Evolutionary conservation across 306 rosid genomes (phyloP).

Genomic region (Prunus mongolica): DNA sequence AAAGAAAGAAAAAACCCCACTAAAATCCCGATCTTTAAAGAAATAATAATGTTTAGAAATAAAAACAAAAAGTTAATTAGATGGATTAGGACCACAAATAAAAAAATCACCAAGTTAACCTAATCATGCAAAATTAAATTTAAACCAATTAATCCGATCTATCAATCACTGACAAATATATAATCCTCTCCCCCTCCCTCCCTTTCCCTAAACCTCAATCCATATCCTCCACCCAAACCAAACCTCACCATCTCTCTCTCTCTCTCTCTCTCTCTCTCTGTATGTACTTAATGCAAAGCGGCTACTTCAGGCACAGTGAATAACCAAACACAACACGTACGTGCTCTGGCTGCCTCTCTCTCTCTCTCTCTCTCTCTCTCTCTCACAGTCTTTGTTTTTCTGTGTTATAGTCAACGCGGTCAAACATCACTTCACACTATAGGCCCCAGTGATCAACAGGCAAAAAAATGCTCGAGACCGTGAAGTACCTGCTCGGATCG

Average conservation of each 20-base stretch:
- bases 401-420: conserved; percentile 18
- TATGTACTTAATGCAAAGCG: conserved; percentile 1
- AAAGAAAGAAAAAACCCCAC: not conserved
- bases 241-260: not conserved
- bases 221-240: conserved; percentile 7
- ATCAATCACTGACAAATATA: conserved; percentile 29
- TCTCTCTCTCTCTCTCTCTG: not conserved
- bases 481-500: conserved; percentile 71
- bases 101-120: not conserved
- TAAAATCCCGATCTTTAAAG: not conserved
- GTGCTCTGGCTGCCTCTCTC: not conserved
- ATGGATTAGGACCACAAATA: not conserved
- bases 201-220: not conserved
- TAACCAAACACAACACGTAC: not conserved
- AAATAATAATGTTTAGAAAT: not conserved
- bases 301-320: not conserved
- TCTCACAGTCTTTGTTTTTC: not conserved
- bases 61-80: not conserved
- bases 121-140: conserved; percentile 1
- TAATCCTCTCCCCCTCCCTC: conserved; percentile 4
- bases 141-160: not conserved
- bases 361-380: conserved; percentile 1
- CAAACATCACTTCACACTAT: not conserved
- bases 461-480: conserved; percentile 44
- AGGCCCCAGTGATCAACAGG: not conserved